phyloP scores from a whole-genome alignment of 2,329 filamentous ascomycete species.

The Emergomyces africanus region DNA sequence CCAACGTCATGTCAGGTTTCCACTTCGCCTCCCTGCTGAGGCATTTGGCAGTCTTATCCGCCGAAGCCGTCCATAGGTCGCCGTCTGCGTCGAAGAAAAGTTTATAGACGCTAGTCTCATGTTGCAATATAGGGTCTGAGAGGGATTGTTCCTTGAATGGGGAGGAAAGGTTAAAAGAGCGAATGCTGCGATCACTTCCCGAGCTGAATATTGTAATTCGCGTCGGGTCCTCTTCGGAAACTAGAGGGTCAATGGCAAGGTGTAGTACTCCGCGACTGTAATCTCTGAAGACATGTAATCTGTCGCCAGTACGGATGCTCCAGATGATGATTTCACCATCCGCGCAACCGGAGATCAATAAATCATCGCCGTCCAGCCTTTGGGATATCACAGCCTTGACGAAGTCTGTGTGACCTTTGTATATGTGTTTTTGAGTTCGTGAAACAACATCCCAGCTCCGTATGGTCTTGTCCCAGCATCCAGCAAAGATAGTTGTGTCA shows the following conservation, averaged over 20 bases:
- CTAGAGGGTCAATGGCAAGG: constrained; percentile 59
- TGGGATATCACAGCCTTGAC: constrained; percentile 66
- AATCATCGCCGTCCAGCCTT: constrained; percentile 46
- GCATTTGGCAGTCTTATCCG: constrained; percentile 77
- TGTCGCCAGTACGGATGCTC: constrained; percentile 55
- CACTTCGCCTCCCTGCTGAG: constrained; percentile 57
- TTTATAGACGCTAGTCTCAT: constrained; percentile 84
- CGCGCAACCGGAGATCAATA: constrained; percentile 61
- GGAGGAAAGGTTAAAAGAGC: constrained; percentile 41
- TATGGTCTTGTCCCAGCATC: constrained; percentile 87
- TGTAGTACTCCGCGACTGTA: constrained; percentile 66
- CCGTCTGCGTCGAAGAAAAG: constrained; percentile 59
- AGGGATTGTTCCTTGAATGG: constrained; percentile 36
- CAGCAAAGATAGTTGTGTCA: constrained; percentile 58
- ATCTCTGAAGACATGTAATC: constrained; percentile 66
- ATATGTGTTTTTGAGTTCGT: constrained; percentile 43
- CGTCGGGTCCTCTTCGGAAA: constrained; percentile 29
- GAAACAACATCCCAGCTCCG: constrained; percentile 68
- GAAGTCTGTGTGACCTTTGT: constrained; percentile 75
- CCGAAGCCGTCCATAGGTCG: constrained; percentile 86
- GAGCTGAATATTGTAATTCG: constrained; percentile 58
- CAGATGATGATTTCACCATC: constrained; percentile 76
- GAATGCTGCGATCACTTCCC: constrained; percentile 67
- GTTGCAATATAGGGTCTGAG: constrained; percentile 55
- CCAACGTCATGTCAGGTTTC: constrained; percentile 56